Evolutionary conservation across 2,329 filamentous ascomycete genomes (phyloP), one percentile per base, ranked within the genome.

Genomic region (Trichoderma citrinoviride): DNA sequence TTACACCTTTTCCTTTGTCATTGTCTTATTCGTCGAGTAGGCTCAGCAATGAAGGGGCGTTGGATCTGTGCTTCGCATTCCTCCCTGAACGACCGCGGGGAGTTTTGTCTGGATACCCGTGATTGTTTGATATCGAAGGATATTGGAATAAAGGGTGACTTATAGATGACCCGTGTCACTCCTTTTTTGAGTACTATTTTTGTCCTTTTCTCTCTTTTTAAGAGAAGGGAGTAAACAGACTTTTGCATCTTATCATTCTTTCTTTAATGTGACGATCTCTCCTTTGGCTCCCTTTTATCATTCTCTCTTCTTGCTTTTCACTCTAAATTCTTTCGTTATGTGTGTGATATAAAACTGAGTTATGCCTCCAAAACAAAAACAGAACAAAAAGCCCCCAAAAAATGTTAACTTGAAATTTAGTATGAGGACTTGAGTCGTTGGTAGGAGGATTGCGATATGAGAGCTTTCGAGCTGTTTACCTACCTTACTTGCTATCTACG

Each of bases 51-150:
- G n/a, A 58, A 66, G 58, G 33, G 64, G 52, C 52, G 60, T 57
- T 62, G 64, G 43, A 50, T 54, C 53, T 52, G 25, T 64, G n/a
- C 50, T 55, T 57, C 41, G 56, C 40, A 33, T 60, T 44, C 46
- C 61, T 44, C 46, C 37, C 33, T 12, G 33, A 29, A 58, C 40
- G 41, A 47, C 52, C 46, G 64, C 50, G 41, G 53, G 67, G 67
- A 68, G 67, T 68, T 68, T 50, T 54, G 52, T 37, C 37, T 47
- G 67, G 57, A 66, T 67, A 63, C 27, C 50, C 52, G 61, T 64
- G 61, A 64, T 49, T 44, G 40, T 49, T 37, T 37, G 25, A 62
- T 62, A 62, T 54, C 49, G 49, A 54, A 54, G 47, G 58, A 61
- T 61, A 44, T 61, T 12, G 33, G 10, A 37, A 58, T 43, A 52